Evolutionary conservation across 805 yeast species (phyloP).

Genomic region (Candida oleophila): DNA sequence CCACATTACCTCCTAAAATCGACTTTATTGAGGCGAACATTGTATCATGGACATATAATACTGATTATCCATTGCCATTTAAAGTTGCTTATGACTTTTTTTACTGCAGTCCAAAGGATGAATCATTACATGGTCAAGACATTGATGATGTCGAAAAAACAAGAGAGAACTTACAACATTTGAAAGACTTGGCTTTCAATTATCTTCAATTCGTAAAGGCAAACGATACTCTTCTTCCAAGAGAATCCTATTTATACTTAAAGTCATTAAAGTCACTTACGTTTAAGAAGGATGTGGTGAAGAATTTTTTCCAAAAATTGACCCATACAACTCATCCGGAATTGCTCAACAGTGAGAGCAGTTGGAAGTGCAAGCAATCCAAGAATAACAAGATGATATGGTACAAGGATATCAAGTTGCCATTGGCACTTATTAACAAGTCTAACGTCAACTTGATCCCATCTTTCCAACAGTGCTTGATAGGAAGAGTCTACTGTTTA

Average conservation of each 20-base stretch:
- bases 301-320: slow-evolving; percentile 32
- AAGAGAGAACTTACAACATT: slow-evolving; percentile 30
- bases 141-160: slow-evolving; percentile 31
- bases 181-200: slow-evolving; percentile 32
- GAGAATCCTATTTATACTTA: slow-evolving; percentile 32
- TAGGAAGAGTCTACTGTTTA: slow-evolving; percentile 57
- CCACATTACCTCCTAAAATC: slow-evolving; percentile 32
- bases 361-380: slow-evolving; percentile 29
- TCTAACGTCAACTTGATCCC: slow-evolving; percentile 55
- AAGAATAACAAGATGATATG: slow-evolving; percentile 15
- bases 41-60: slow-evolving; percentile 39
- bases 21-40: slow-evolving; percentile 33
- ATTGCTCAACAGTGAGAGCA: slow-evolving; percentile 19
- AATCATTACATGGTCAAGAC: slow-evolving; percentile 13
- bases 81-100: slow-evolving; percentile 41
- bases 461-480: slow-evolving; percentile 59
- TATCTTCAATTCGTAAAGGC: slow-evolving; percentile 36
- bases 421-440: slow-evolving; percentile 41
- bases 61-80: slow-evolving; percentile 42
- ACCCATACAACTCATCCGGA: slow-evolving; percentile 23
- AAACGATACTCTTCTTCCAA: slow-evolving; percentile 31
- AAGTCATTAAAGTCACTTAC: slow-evolving; percentile 38
- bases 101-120: slow-evolving; percentile 26
- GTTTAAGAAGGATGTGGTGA: slow-evolving; percentile 39
- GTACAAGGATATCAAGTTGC: slow-evolving; percentile 36